Conservation (phyloP, 345 rosid species). For the Geranium brycei region DNA sequence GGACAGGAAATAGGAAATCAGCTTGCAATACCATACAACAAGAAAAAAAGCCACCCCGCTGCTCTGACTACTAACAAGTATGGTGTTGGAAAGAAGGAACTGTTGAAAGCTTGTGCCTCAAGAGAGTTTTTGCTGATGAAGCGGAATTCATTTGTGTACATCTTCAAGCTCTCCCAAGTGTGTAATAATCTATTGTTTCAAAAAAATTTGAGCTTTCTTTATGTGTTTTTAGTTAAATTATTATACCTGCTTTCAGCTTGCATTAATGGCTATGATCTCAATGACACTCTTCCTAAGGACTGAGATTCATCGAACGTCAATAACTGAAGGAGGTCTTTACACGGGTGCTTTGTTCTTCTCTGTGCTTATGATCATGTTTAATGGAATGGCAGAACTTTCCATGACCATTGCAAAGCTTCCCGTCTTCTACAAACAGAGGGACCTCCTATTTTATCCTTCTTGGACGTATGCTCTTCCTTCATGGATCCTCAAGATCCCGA, state of each 20-base stretch:
- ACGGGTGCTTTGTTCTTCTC: constrained; percentile 42
- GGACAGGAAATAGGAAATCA: constrained; percentile 18
- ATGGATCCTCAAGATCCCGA: constrained; percentile 40
- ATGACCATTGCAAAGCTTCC: constrained; percentile 58
- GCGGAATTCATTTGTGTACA: constrained; percentile 31
- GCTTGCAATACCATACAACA: constrained; percentile 21
- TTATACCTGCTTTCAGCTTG: constrained; percentile 3
- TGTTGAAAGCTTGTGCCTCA: constrained; percentile 18
- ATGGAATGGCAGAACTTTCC: constrained; percentile 41
- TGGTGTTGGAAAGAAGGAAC: constrained; percentile 24
- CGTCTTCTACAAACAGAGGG: constrained; percentile 62
- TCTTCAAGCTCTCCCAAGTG: constrained; percentile 32
- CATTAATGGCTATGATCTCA: constrained; percentile 7
- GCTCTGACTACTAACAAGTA: constrained; percentile 24
- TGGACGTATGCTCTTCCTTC: constrained; percentile 53
- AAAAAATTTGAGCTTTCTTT: not conserved
- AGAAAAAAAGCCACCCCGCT: constrained; percentile 24
- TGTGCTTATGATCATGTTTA: constrained; percentile 26
- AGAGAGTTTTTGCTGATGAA: constrained; percentile 32
- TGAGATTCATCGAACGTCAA: constrained; percentile 8
- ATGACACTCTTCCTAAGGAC: constrained; percentile 11
- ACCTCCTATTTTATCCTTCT: constrained; percentile 43
- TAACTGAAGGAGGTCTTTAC: constrained; percentile 30
- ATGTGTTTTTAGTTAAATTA: not conserved
- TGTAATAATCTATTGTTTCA: not conserved